phyloP scores from a whole-genome alignment of 106 monocot genomes.

The Ottelia alismoides region DNA sequence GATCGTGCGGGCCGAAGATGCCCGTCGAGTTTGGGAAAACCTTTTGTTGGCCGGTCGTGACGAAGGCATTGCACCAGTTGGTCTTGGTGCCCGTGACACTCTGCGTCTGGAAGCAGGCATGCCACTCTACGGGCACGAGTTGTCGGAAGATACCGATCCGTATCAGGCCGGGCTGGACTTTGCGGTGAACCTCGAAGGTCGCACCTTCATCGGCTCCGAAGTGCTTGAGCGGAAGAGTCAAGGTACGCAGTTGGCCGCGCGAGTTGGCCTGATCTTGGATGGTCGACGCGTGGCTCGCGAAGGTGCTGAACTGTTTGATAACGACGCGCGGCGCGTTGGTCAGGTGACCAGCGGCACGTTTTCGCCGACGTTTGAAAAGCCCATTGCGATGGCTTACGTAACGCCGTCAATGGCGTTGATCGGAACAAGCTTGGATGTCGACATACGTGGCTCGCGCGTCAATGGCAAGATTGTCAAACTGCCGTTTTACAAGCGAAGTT shows the following conservation, averaged over 20 bases:
- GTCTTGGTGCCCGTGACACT: neutral
- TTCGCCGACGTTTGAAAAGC: neutral
- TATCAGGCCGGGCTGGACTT: neutral
- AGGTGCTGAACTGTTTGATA: too few species aligned
- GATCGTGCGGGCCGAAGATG: neutral
- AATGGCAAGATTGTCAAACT: neutral
- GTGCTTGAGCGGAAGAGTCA: neutral
- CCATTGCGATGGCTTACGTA: neutral
- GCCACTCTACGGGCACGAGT: neutral
- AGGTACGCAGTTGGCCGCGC: neutral
- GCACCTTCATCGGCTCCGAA: neutral
- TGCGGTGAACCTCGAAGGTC: neutral
- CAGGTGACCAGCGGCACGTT: too few species aligned
- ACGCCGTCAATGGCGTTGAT: neutral
- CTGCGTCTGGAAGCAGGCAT: neutral
- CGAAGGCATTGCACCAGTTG: neutral
- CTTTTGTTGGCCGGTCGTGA: neutral
- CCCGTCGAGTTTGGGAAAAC: neutral
- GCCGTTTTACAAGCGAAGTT: neutral
- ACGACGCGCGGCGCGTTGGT: neutral
- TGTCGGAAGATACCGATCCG: neutral
- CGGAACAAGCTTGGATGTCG: neutral
- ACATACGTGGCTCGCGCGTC: neutral
- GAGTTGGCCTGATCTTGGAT: neutral
- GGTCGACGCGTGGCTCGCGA: neutral